Evolutionary conservation across 2,329 filamentous ascomycete genomes (phyloP).

Genomic region (Didymella segeticola): DNA sequence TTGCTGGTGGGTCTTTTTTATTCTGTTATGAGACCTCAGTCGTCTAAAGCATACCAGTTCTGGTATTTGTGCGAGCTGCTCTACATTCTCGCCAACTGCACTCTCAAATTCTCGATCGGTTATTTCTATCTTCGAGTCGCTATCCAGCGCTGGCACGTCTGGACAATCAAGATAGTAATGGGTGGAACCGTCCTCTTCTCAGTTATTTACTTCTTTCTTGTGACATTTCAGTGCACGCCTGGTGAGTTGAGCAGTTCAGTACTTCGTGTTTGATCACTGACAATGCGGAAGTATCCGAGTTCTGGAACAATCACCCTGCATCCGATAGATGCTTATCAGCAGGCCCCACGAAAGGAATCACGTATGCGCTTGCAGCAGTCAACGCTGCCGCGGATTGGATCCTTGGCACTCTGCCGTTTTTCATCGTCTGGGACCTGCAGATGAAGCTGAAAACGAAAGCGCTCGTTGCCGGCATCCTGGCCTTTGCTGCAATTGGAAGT

Average conservation of each 20-base stretch:
- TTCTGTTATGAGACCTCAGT: neutral
- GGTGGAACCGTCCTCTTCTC: conserved; percentile 55
- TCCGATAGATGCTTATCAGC: conserved; percentile 52
- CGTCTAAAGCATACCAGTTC: conserved; percentile 34
- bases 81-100: conserved; percentile 57
- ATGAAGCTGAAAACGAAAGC: conserved; percentile 62
- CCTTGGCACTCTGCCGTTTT: conserved; percentile 50
- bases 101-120: conserved; percentile 60
- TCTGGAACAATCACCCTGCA: conserved; percentile 56
- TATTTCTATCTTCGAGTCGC: conserved; percentile 63
- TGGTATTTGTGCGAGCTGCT: conserved; percentile 66
- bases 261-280: neutral
- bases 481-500: conserved; percentile 53
- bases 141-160: conserved; percentile 53
- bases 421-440: conserved; percentile 62
- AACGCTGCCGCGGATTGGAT: conserved; percentile 45
- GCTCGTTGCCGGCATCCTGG: conserved; percentile 60
- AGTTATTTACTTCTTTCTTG: conserved; percentile 58
- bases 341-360: conserved; percentile 59
- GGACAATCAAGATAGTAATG: conserved; percentile 57
- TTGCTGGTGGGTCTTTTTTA: conserved; percentile 29
- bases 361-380: conserved; percentile 48
- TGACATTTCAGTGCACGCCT: conserved; percentile 62
- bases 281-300: conserved; percentile 48
- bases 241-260: conserved; percentile 15